phyloP scores from a whole-genome alignment of 1,139 yeast species.

The Debaryomyces sp. region DNA sequence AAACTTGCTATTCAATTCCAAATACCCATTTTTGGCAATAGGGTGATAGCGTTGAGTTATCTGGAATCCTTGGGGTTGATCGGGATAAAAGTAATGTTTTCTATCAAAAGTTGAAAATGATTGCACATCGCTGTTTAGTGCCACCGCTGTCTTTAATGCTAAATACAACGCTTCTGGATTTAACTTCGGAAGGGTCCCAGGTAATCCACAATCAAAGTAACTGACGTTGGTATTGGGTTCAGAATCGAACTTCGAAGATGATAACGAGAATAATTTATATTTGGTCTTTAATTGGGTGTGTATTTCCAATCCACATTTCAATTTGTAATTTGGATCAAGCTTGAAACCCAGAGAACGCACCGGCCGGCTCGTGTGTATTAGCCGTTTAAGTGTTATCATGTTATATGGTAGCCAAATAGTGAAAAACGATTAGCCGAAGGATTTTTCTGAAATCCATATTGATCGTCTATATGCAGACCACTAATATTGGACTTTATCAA shows the following conservation, averaged over 20 bases:
- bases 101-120: slow-evolving; percentile 74
- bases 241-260: slow-evolving; percentile 51
- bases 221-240: slow-evolving; percentile 73
- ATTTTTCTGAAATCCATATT: not conserved
- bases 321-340: slow-evolving; percentile 20
- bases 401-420: not conserved
- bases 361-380: slow-evolving; percentile 4
- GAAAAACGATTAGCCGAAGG: not conserved
- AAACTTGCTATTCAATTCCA: slow-evolving; percentile 48
- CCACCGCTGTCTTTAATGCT: slow-evolving; percentile 75
- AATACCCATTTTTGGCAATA: slow-evolving; percentile 65
- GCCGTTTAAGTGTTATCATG: slow-evolving; percentile 8
- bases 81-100: slow-evolving; percentile 95
- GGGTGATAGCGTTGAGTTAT: slow-evolving; percentile 90
- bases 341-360: slow-evolving; percentile 2
- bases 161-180: slow-evolving; percentile 74
- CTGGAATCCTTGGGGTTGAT: slow-evolving; percentile 95
- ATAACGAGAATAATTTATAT: slow-evolving; percentile 72
- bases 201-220: slow-evolving; percentile 82
- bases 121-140: slow-evolving; percentile 65
- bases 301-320: slow-evolving; percentile 89
- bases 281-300: slow-evolving; percentile 84
- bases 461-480: slow-evolving; percentile 1
- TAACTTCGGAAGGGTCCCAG: slow-evolving; percentile 88
- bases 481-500: not conserved